Evolutionary conservation across 1,284 basidiomycete genomes (phyloP).

Genomic region (Polyporus tsugae): DNA sequence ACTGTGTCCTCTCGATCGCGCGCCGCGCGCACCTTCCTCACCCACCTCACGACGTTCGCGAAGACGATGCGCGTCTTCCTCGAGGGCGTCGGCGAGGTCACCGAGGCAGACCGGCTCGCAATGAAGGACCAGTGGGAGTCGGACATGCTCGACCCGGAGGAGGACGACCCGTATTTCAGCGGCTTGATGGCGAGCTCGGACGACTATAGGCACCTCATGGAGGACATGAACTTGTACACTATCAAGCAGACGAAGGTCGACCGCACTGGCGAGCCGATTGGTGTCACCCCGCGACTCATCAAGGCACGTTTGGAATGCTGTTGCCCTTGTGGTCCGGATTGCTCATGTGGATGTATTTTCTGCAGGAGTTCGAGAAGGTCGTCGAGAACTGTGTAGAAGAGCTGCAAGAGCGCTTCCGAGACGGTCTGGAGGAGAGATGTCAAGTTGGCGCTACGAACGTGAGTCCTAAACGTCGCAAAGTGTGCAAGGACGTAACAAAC

Average conservation of each 20-base stretch:
- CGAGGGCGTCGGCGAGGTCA: slow-evolving; percentile 58
- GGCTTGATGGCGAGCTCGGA: slow-evolving; percentile 35
- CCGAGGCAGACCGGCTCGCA: slow-evolving; percentile 53
- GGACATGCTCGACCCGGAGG: slow-evolving; percentile 33
- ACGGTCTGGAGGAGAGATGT: slow-evolving; percentile 67
- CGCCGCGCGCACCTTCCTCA: slow-evolving; percentile 55
- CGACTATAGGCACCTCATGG: slow-evolving; percentile 27
- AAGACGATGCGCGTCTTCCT: slow-evolving; percentile 57
- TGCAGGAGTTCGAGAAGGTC: slow-evolving; percentile 56
- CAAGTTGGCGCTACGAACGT: slow-evolving; percentile 58
- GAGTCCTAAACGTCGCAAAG: slow-evolving; percentile 20
- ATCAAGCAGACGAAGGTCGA: slow-evolving; percentile 51
- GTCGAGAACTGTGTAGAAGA: slow-evolving; percentile 53
- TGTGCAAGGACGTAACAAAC: background rate
- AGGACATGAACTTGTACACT: slow-evolving; percentile 42
- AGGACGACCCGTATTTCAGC: slow-evolving; percentile 39
- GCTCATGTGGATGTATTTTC: background rate
- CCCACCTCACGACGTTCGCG: slow-evolving; percentile 57
- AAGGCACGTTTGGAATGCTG: slow-evolving; percentile 43
- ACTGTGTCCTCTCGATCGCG: slow-evolving; percentile 64
- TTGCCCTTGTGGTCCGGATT: background rate
- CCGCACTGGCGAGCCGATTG: slow-evolving; percentile 48
- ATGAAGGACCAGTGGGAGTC: slow-evolving; percentile 66
- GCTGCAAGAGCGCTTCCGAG: slow-evolving; percentile 57
- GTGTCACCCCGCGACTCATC: slow-evolving; percentile 55